Evolutionary conservation across 179 eudicot species (phyloP), one percentile per base, ranked within the genome.

Genomic region (Sideroxylon spinosum): DNA sequence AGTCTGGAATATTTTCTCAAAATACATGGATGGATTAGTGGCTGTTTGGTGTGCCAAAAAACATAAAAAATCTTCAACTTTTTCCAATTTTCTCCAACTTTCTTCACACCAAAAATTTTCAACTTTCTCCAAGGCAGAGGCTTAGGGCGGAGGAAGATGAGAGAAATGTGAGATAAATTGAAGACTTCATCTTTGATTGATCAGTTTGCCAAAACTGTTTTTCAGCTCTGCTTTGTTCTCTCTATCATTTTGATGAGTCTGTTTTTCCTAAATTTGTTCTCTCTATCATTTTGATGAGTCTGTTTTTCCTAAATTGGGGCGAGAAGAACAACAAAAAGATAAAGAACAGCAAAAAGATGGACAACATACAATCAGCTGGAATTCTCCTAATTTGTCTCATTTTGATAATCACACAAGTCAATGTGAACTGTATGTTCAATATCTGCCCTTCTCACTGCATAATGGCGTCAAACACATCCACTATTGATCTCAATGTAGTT

Each of bases 391-490:
- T 0, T 44, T 68, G n/a, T 44, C 23, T 68, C 14, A 68, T 68
- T 32, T 68, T 37, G 53, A 44, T 68, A 23, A 14, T 19, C 0
- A 2, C 37, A 44, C 52, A 6, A 68, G 44, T 68, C 52, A 68
- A 37, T 37, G 26, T 44, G 72, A 68, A 44, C 28, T 44, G 44
- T 22, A 68, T 17, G 55, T 68, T 37, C 25, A 68, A 88, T 86
- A 80, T 63, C 59, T 93, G 97, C 76, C 93, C 97, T 72, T 85
- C 94, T 26, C 97, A 93, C 85, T 95, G 98, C 86, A 91, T 95
- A 79, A 84, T 95, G 87, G 97, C 98, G 17, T 65, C 97, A 74
- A 95, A 95, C 79, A 95, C 98, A 37, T 95, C 98, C 19, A 91
- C 97, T 52, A 95, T 95, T 86, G 95, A 95, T 81, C 90, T 95